phyloP scores from a whole-genome alignment of 2,329 filamentous ascomycete genomes.

The Penicillium rolfsii region DNA sequence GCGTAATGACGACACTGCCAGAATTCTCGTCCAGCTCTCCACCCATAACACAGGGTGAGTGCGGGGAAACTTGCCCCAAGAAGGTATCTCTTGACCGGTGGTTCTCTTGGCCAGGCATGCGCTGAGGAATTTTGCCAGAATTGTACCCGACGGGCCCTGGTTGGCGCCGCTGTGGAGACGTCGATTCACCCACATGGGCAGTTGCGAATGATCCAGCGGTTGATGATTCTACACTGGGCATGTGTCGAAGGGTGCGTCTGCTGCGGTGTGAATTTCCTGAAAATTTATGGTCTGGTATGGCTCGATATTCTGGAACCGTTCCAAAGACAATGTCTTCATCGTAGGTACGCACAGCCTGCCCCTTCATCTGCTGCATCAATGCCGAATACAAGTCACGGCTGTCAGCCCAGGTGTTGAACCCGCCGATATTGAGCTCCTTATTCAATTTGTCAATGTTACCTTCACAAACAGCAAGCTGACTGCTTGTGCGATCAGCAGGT shows the following conservation, averaged over 20 bases:
- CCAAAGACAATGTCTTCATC: conserved; percentile 35
- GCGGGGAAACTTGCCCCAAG: background rate
- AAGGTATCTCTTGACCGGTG: background rate
- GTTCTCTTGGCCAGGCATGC: conserved; percentile 2
- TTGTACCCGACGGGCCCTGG: conserved; percentile 5
- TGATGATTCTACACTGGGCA: conserved; percentile 39
- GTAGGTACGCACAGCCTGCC: conserved; percentile 21
- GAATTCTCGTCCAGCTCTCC: conserved; percentile 27
- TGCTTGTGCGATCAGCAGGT: background rate
- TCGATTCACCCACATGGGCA: conserved; percentile 26
- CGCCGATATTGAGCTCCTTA: conserved; percentile 17
- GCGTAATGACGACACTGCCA: conserved; percentile 26
- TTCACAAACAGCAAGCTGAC: conserved; percentile 21
- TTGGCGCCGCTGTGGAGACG: conserved; percentile 27
- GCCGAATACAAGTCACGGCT: conserved; percentile 49
- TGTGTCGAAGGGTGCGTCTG: conserved; percentile 35
- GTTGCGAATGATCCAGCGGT: conserved; percentile 38
- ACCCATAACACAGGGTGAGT: conserved; percentile 1
- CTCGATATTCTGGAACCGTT: conserved; percentile 37
- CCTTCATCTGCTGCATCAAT: conserved; percentile 46
- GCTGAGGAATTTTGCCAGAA: conserved; percentile 9
- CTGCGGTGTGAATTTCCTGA: conserved; percentile 32
- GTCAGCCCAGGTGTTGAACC: conserved; percentile 35
- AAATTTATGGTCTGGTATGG: conserved; percentile 34
- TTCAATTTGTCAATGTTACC: background rate